Evolutionary conservation across 73 alveolate species (phyloP).

Genomic region (Effrenium voratum): DNA sequence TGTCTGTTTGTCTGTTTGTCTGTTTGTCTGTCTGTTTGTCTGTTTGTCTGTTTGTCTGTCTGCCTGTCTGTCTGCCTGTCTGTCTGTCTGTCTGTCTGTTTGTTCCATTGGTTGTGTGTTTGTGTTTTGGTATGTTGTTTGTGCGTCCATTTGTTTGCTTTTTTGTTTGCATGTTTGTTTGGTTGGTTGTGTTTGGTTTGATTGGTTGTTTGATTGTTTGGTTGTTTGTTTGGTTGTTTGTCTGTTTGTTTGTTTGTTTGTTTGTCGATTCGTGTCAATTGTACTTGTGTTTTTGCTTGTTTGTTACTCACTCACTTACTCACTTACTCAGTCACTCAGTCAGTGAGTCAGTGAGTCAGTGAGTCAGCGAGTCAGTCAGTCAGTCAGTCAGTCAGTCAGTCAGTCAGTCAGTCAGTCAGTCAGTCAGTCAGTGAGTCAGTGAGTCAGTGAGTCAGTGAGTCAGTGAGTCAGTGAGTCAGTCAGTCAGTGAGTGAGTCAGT

Average conservation of each 20-base stretch:
- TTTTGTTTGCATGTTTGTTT: no score
- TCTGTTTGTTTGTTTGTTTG: no score
- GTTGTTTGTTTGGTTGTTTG: no score
- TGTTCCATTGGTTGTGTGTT: background rate
- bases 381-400: background rate
- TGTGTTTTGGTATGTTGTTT: background rate
- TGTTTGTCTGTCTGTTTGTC: background rate
- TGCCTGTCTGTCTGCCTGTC: background rate
- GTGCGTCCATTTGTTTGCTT: background rate
- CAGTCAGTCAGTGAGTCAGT: background rate
- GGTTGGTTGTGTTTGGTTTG: no score
- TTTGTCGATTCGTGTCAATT: no score
- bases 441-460: no score
- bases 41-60: background rate
- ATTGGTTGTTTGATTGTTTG: no score
- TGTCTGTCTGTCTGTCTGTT: background rate
- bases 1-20: background rate
- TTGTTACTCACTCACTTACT: background rate
- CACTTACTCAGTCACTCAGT: background rate
- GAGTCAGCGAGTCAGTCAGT: background rate
- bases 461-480: no score
- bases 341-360: background rate
- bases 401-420: background rate
- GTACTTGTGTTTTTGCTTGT: no score
- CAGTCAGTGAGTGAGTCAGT: no score